These are phyloP conservation scores for Cucurbita ficifolia DNA, from an alignment of 306 rosid species.

Conservation along the genomic window DNA sequence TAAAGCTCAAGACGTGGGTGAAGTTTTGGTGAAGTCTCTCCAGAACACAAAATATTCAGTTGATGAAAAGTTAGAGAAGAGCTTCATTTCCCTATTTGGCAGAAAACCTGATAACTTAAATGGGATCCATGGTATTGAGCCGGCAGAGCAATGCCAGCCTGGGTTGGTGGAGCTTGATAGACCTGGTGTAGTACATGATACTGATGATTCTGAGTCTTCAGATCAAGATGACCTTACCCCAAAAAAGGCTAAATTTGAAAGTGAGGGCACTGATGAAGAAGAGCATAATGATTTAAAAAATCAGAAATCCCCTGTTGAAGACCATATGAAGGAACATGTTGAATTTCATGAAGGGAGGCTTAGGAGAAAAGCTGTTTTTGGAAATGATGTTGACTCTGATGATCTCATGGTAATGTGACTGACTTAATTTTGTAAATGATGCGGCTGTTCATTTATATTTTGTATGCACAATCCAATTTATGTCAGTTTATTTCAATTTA, in stretches of 20 bases:
- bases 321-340: slow-evolving; percentile 42
- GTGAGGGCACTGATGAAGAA: slow-evolving; percentile 18
- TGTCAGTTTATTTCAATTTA: background rate
- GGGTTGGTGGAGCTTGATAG: slow-evolving; percentile 17
- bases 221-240: slow-evolving; percentile 25
- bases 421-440: background rate
- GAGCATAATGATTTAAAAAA: slow-evolving; percentile 18
- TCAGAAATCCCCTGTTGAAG: slow-evolving; percentile 11
- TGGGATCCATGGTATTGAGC: slow-evolving; percentile 13
- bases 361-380: slow-evolving; percentile 61
- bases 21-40: slow-evolving; percentile 60
- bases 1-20: slow-evolving; percentile 64
- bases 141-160: slow-evolving; percentile 16
- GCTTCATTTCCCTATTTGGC: slow-evolving; percentile 41
- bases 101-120: slow-evolving; percentile 22
- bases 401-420: slow-evolving; percentile 32
- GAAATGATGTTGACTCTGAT: slow-evolving; percentile 33
- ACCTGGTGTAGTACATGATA: slow-evolving; percentile 21
- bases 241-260: slow-evolving; percentile 3
- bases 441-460: background rate
- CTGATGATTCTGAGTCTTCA: slow-evolving; percentile 34
- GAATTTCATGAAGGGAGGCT: slow-evolving; percentile 66
- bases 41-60: slow-evolving; percentile 65
- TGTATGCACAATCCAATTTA: background rate
- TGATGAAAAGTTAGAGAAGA: slow-evolving; percentile 68